Evolutionary conservation across 2,329 filamentous ascomycete genomes (phyloP).

Genomic region (Alternaria triticina): DNA sequence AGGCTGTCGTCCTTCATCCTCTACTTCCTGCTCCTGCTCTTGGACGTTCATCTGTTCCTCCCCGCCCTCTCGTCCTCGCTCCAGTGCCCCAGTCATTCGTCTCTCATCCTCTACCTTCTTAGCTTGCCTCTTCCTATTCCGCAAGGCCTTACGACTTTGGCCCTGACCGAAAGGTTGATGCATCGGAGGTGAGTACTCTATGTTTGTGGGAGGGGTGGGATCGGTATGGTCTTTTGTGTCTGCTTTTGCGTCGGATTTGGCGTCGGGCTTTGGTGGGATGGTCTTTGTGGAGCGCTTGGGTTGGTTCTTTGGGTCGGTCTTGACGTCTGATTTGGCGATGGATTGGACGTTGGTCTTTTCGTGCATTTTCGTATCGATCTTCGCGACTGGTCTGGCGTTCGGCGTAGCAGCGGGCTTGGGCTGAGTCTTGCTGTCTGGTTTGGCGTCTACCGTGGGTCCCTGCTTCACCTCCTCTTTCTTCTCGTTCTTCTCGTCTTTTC

Average conservation of each 20-base stretch:
- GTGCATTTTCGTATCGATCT: background rate
- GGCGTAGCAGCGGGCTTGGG: background rate
- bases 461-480: background rate
- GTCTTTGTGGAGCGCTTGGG: background rate
- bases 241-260: background rate
- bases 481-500: background rate
- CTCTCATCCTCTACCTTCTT: background rate
- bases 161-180: background rate
- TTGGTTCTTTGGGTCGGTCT: background rate
- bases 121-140: background rate
- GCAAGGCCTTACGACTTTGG: background rate
- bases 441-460: background rate
- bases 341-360: background rate
- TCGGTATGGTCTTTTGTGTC: background rate
- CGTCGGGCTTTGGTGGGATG: background rate
- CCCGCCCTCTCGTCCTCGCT: background rate
- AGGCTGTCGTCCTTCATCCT: no score
- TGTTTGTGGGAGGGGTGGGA: background rate
- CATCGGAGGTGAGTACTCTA: background rate
- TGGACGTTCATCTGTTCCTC: background rate
- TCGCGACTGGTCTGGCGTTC: background rate
- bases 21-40: background rate
- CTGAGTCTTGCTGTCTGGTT: background rate
- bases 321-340: background rate
- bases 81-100: background rate